Base-by-base conservation (phyloP, 1,284 basidiomycete species). In the Tremellales sp. region DNA sequence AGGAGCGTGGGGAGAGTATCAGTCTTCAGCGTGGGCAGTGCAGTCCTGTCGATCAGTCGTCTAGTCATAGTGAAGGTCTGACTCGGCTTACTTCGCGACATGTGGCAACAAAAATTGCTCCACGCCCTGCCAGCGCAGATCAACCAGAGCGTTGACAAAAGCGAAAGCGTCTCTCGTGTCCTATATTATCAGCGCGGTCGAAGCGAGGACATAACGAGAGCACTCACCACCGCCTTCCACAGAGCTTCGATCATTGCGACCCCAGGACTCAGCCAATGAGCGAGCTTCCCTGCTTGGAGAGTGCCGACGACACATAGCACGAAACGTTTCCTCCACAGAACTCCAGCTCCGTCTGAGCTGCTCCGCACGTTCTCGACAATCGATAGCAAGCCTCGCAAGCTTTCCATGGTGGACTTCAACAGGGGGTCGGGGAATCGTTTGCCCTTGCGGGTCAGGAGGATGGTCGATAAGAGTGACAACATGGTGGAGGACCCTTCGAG, bases 351-450 rank as follows among this genome's bases (percentile, higher is more conserved):
- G 3, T 44, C 45, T 4, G 13, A 15, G 33, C 33, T 36, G 15
- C 33, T 15, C 33, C 19, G 15, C 15, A 40, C 15, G 2, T 8
- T 17, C 33, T 36, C 33, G n/a, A 19, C 25, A 39, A 44, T 4
- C n/a, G n/a, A 46, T 31, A 59, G 23, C 19, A 63, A 43, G 4
- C 43, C 25, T 44, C 59, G 55, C 1, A 73, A 53, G 44, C 63
- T 67, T 42, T 57, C 45, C 68, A 73, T 70, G 13, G 68, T 51
- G 3, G 67, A 58, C 49, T 60, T 53, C 25, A 76, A 66, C 2
- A 84, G 70, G n/a, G 75, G 53, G 26, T 81, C 72, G 25, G 70
- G 68, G 52, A 60, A 84, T 64, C 40, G 85, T 75, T 45, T 70
- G 21, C 67, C 70, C 47, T 71, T 73, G 19, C 70, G 59, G 19